phyloP scores from a whole-genome alignment of 208 protist genomes.

The Balamuthia mandrillaris region DNA sequence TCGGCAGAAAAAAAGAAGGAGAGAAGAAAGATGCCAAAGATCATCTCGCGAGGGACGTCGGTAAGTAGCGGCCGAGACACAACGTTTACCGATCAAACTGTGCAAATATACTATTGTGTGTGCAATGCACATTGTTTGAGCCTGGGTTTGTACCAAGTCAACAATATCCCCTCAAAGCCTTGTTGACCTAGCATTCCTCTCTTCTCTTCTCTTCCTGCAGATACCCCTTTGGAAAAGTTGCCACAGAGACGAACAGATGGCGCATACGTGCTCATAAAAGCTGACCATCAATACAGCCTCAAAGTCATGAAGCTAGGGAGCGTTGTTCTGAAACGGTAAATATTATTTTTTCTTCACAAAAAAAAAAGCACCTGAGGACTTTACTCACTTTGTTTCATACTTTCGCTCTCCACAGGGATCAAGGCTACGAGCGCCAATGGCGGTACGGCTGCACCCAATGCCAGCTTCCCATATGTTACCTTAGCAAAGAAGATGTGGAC shows the following conservation, averaged over 20 bases:
- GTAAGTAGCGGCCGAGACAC: not conserved
- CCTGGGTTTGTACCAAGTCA: not conserved
- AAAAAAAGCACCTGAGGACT: too few species aligned
- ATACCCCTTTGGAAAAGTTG: not conserved
- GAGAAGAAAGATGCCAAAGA: not conserved
- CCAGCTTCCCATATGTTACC: conserved; percentile 5
- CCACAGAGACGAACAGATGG: not conserved
- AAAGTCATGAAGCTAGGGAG: not conserved
- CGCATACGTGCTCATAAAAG: not conserved
- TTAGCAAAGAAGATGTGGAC: not conserved
- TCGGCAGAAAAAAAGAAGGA: not conserved
- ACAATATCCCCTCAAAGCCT: not conserved
- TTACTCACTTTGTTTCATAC: not conserved
- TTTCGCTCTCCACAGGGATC: not conserved
- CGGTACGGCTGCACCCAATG: not conserved
- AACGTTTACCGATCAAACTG: conserved; percentile 2
- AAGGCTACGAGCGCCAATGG: conserved; percentile 16
- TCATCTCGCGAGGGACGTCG: conserved; percentile 22
- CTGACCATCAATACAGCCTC: not conserved
- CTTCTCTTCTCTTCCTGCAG: not conserved
- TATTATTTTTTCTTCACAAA: not conserved
- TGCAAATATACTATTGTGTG: conserved; percentile 26
- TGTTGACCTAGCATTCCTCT: too few species aligned
- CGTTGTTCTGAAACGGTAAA: conserved; percentile 8
- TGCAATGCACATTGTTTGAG: not conserved